phyloP scores from a whole-genome alignment of 2,329 filamentous ascomycete species.

The Cordyceps fumosorosea region DNA sequence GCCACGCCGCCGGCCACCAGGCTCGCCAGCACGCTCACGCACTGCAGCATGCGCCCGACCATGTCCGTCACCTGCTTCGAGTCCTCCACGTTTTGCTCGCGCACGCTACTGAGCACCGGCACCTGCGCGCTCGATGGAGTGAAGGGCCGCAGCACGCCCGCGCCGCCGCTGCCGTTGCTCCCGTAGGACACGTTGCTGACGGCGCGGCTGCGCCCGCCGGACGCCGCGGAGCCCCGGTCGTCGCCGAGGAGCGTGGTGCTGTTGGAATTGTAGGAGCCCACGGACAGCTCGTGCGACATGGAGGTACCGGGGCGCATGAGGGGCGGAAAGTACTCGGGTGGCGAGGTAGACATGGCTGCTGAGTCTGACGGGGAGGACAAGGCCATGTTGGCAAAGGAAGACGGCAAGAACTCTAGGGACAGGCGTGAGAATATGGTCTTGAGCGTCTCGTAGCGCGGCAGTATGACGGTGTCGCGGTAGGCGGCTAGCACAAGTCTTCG shows the following conservation, averaged over 20 bases:
- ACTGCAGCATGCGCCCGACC: slow-evolving; percentile 92
- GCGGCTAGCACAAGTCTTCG: slow-evolving; percentile 81
- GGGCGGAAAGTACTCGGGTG: slow-evolving; percentile 40
- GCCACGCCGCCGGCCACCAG: slow-evolving; percentile 56
- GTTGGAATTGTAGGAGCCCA: slow-evolving; percentile 75
- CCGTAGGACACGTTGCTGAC: slow-evolving; percentile 76
- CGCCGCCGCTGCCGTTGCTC: slow-evolving; percentile 42
- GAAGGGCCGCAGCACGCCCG: slow-evolving; percentile 38
- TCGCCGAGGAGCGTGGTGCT: slow-evolving; percentile 73
- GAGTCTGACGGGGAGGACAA: slow-evolving; percentile 47
- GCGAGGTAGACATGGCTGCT: slow-evolving; percentile 45
- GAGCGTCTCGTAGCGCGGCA: slow-evolving; percentile 81
- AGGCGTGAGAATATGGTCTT: slow-evolving; percentile 87
- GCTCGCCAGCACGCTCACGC: slow-evolving; percentile 80
- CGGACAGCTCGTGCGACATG: slow-evolving; percentile 64
- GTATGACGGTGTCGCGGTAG: slow-evolving; percentile 82
- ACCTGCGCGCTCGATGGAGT: slow-evolving; percentile 36
- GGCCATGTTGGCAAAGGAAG: slow-evolving; percentile 44
- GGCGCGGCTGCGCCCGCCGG: slow-evolving; percentile 64
- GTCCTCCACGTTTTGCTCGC: slow-evolving; percentile 57
- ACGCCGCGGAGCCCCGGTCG: slow-evolving; percentile 34
- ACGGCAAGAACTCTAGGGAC: slow-evolving; percentile 68
- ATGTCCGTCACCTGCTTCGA: slow-evolving; percentile 85
- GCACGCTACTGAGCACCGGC: slow-evolving; percentile 34
- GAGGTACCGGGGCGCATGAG: slow-evolving; percentile 62